These are phyloP conservation scores for Beauveria bassiana DNA, from an alignment of 2,329 filamentous ascomycete genomes.

Conservation along the genomic window DNA sequence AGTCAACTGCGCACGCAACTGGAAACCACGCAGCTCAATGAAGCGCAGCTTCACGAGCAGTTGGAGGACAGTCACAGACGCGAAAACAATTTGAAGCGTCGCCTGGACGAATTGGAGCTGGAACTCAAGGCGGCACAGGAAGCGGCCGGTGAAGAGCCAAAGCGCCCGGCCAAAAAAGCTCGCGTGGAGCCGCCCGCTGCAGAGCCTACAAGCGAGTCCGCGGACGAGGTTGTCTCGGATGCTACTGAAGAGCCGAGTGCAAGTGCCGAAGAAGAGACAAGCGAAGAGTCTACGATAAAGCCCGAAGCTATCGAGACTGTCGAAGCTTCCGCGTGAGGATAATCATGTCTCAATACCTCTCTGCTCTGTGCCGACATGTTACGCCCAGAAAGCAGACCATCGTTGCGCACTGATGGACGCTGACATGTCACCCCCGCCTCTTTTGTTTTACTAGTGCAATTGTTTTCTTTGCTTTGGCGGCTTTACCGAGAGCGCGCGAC, in stretches of 20 bases:
- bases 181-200: slow-evolving; percentile 16
- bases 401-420: too few species aligned
- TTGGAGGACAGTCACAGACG: slow-evolving; percentile 70
- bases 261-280: background rate
- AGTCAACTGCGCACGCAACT: slow-evolving; percentile 50
- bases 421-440: background rate
- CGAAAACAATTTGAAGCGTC: slow-evolving; percentile 74
- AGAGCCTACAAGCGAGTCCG: background rate
- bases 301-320: background rate
- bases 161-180: slow-evolving; percentile 22
- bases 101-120: slow-evolving; percentile 70
- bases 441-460: background rate
- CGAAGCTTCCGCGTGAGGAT: background rate
- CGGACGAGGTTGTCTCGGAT: background rate
- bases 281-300: background rate
- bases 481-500: background rate
- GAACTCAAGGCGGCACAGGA: slow-evolving; percentile 35
- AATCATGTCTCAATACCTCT: background rate
- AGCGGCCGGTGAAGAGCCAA: slow-evolving; percentile 12
- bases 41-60: slow-evolving; percentile 47
- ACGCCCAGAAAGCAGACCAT: background rate
- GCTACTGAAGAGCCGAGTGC: background rate
- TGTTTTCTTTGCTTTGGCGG: background rate
- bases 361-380: background rate
- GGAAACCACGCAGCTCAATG: slow-evolving; percentile 33